Percentiles rank a stretch among this genome's conserved stretches.
Conservation (phyloP, 2,329 filamentous ascomycete genomes). For the Periconia macrospinosa region DNA sequence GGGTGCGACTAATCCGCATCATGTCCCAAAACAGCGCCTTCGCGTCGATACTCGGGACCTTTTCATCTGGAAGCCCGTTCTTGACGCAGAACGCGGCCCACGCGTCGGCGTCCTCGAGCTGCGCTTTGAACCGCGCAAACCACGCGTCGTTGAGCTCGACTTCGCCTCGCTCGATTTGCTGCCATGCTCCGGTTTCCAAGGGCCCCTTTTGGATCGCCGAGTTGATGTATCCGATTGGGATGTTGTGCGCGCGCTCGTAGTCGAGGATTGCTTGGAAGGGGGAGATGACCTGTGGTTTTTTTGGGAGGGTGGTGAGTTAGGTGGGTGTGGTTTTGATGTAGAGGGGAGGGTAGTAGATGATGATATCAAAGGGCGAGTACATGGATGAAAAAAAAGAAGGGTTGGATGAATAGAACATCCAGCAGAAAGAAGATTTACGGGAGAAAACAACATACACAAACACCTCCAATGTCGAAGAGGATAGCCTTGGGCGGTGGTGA, state of each 20-base stretch:
- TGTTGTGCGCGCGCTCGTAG: conserved; percentile 75
- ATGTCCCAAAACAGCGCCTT: conserved; percentile 86
- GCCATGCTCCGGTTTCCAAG: conserved; percentile 78
- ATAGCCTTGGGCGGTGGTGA: conserved; percentile 26
- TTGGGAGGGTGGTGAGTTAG: conserved; percentile 1
- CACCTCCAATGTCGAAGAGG: conserved; percentile 94
- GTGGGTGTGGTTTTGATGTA: neutral
- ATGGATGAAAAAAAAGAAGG: neutral
- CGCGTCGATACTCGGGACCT: conserved; percentile 71
- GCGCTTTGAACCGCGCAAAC: conserved; percentile 73
- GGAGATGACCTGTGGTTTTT: conserved; percentile 69
- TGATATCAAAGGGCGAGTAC: too few species aligned
- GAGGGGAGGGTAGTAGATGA: conserved; percentile 3
- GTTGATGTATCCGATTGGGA: conserved; percentile 90
- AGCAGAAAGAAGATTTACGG: neutral
- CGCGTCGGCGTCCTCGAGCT: conserved; percentile 66
- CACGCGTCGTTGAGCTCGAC: conserved; percentile 74
- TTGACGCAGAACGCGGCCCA: conserved; percentile 66
- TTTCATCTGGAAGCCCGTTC: conserved; percentile 18
- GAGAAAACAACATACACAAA: conserved; percentile 72
- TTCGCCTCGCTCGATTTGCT: conserved; percentile 81
- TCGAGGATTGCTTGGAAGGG: conserved; percentile 92
- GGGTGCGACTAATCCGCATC: conserved; percentile 72
- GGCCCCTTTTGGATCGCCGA: conserved; percentile 79
- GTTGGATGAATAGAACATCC: neutral